phyloP scores from a whole-genome alignment of 495 filamentous ascomycete genomes.

The Delitschia confertaspora region DNA sequence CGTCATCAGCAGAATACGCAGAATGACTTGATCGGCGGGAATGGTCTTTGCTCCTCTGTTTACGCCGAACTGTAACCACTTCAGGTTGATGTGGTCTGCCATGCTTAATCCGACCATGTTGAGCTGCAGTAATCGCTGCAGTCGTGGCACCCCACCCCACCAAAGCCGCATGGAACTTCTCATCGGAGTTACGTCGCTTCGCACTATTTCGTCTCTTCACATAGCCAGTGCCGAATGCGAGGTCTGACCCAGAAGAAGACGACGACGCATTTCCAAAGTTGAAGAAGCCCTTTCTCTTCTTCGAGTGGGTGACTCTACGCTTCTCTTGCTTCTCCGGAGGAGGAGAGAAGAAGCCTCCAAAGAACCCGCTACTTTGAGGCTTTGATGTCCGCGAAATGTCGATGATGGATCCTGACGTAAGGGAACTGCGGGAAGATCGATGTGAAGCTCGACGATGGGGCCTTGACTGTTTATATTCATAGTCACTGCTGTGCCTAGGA shows the following conservation, averaged over 20 bases:
- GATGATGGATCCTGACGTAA: slow-evolving; percentile 17
- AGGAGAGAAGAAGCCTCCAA: slow-evolving; percentile 39
- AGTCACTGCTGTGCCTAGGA: slow-evolving; percentile 22
- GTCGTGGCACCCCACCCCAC: slow-evolving; percentile 50
- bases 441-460: slow-evolving; percentile 14
- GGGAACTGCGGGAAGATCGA: slow-evolving; percentile 20
- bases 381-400: slow-evolving; percentile 19
- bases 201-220: slow-evolving; percentile 22
- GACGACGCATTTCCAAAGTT: slow-evolving; percentile 52
- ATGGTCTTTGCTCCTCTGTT: slow-evolving; percentile 10
- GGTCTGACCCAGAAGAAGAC: slow-evolving; percentile 48
- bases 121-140: slow-evolving; percentile 44
- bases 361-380: slow-evolving; percentile 23
- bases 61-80: slow-evolving; percentile 38
- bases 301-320: slow-evolving; percentile 31
- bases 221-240: slow-evolving; percentile 38
- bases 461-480: slow-evolving; percentile 17
- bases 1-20: slow-evolving; percentile 12
- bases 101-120: slow-evolving; percentile 36
- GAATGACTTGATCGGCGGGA: slow-evolving; percentile 3
- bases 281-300: slow-evolving; percentile 49
- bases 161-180: slow-evolving; percentile 47
- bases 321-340: slow-evolving; percentile 44
- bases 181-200: slow-evolving; percentile 29
- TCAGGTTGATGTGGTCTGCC: slow-evolving; percentile 27